These are phyloP conservation scores for Berkeleyomyces rouxiae DNA, from an alignment of 2,329 filamentous ascomycete species.

Conservation along the genomic window DNA sequence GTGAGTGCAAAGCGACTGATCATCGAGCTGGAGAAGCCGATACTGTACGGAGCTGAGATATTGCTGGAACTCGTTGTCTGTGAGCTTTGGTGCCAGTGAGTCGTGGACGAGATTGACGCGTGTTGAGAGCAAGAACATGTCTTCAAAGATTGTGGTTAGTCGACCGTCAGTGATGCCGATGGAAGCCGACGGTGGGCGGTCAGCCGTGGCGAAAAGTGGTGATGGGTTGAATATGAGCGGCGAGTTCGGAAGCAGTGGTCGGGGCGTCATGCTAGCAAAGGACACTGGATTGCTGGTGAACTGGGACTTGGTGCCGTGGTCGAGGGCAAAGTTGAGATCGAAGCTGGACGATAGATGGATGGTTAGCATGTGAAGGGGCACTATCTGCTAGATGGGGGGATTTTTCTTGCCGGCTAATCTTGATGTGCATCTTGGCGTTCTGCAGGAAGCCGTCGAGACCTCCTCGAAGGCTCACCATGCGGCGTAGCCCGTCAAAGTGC, in stretches of 20 bases:
- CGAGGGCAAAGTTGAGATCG: constrained; percentile 9
- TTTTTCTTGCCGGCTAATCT: constrained; percentile 7
- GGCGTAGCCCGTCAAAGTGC: constrained; percentile 11
- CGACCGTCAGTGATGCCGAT: constrained; percentile 7
- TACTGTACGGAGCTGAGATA: constrained; percentile 11
- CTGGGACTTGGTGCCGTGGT: constrained; percentile 8
- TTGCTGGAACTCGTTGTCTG: constrained; percentile 11
- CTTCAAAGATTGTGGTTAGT: constrained; percentile 11
- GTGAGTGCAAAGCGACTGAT: constrained; percentile 1
- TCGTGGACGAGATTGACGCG: constrained; percentile 11
- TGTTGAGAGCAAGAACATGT: constrained; percentile 9
- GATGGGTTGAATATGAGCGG: neutral
- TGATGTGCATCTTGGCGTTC: constrained; percentile 13
- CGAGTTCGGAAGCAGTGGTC: constrained; percentile 2
- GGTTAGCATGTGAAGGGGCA: neutral
- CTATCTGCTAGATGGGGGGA: neutral
- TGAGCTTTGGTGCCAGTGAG: constrained; percentile 7
- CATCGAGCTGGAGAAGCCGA: constrained; percentile 9
- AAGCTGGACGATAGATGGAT: neutral
- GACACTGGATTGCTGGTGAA: constrained; percentile 8
- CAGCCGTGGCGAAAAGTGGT: neutral
- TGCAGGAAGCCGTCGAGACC: constrained; percentile 10
- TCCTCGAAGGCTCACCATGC: constrained; percentile 12
- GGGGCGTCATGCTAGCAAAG: constrained; percentile 8
- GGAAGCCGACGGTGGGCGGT: neutral